Base-by-base conservation (phyloP, 1,284 basidiomycete genomes). In the Cryptococcus sp. region DNA sequence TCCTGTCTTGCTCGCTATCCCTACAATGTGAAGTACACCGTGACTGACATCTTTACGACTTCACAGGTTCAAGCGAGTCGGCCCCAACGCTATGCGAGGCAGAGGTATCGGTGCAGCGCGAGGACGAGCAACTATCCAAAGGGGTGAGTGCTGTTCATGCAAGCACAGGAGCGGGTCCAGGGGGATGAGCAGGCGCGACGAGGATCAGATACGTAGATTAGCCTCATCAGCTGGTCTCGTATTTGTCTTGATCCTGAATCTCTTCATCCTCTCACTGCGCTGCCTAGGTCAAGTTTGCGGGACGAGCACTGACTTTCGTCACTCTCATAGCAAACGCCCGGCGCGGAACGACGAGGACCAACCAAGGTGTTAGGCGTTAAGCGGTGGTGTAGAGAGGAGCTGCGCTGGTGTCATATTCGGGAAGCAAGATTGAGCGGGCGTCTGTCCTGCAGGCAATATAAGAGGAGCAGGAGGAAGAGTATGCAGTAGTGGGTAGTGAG, bases 41-140 rank as follows among this genome's bases (percentile, higher is more conserved):
- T 39, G 38, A 27, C 8, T 25, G 30, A 13, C 10, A 35, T 23
- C 17, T 45, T n/a, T 47, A n/a, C 17, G 40, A n/a, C 13, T 35
- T 43, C 47, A 20, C 70, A 96, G 93, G 93, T 97, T 99, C 83
- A 99, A 99, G 82, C 89, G 95, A 66, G 91, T 97, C 52, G 94
- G 95, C 49, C 93, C 94, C 17, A 97, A 98, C 76, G 94, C 93
- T 42, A 97, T 99, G 93, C 90, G 91, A 72, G 96, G 96, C 72
- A 85, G 95, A 67, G 96, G 96, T 87, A 99, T 99, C 75, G 96
- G 96, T 75, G 96, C 93, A 47, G 74, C 75, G 11, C 68, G 79
- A 66, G 79, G 79, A 57, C 76, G 79, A 56, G 79, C 79, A 15
- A 80, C 79, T 38, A 80, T 80, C 61, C 73, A 78, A 60, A 69